Evolutionary conservation across 257 asterid species (phyloP).

Genomic region (Solanum pinnatisectum): DNA sequence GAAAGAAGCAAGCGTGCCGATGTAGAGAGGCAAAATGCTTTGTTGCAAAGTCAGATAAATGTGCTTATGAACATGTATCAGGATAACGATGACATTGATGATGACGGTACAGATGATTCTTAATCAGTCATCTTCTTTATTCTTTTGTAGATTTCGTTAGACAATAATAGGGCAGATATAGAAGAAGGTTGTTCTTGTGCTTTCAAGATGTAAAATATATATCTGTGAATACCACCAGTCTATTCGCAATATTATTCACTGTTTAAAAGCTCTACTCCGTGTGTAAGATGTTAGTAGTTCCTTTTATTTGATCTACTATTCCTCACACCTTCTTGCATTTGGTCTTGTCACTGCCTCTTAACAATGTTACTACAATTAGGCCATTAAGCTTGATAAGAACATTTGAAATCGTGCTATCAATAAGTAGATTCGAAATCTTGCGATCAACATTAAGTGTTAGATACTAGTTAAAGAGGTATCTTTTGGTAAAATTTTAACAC

Average conservation of each 20-base stretch:
- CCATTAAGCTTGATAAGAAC: background rate
- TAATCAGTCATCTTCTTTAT: slow-evolving; percentile 8
- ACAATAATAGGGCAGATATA: background rate
- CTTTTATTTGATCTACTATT: background rate
- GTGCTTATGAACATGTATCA: slow-evolving; percentile 95
- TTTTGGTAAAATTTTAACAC: background rate
- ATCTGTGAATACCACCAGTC: background rate
- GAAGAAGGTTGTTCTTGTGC: background rate
- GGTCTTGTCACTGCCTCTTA: background rate
- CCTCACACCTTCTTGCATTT: background rate
- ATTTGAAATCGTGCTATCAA: no score
- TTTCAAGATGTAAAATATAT: background rate
- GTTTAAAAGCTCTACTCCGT: background rate
- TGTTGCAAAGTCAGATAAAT: slow-evolving; percentile 70
- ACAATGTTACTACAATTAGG: background rate
- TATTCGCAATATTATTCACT: background rate
- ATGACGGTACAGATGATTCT: slow-evolving; percentile 31
- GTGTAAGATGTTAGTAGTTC: background rate
- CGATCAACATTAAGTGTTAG: background rate
- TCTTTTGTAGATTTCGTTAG: background rate
- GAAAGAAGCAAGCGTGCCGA: slow-evolving; percentile 91
- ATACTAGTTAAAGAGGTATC: background rate
- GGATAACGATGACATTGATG: slow-evolving; percentile 55
- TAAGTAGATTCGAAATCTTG: background rate
- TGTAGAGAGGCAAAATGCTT: slow-evolving; percentile 60